Base-by-base conservation (phyloP, 306 rosid genomes). In the Quillaja saponaria region DNA sequence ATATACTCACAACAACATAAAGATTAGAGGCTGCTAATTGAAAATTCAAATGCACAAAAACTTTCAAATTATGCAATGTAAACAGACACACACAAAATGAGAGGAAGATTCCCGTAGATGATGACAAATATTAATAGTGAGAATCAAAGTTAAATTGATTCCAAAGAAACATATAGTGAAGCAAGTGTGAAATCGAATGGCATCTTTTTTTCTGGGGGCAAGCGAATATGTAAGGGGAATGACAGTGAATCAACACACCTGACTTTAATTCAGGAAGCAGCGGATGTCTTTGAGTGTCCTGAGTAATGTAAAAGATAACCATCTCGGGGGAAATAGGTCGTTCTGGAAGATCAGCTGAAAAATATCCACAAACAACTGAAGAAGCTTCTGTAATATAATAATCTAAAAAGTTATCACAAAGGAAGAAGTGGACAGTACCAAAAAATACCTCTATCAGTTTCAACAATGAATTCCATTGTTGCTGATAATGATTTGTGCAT, bases 261-360 rank as follows among this genome's bases (percentile, higher is more conserved):
- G 96, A 82, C 78, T 80, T 92, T 75, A 92, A 6, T 74, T 92
- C 95, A 39, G 85, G 87, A 73, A 91, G 96, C 11, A 91, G 78
- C 9, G 98, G 88, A 79, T 92, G 98, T 64, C 90, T 81, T 78
- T 86, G 98, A 59, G 98, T 88, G 82, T 92, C 98, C 58, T 92
- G 98, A 10, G 98, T 92, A 49, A 92, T 78, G 78, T 92, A 92
- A 78, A 88, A 88, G 77, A 82, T 58, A 14, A 88, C 87, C 87
- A 74, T 86, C 78, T 88, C 96, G 2, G 90, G 86, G 61, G 95
- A 58, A 71, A 84, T 53, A 39, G 98, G 90, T 33, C 75, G 67
- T 80, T 86, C 85, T 10, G 69, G 73, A 74, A 81, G 85, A 81
- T 88, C 90, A 64, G 53, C 98, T 92, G 74, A 69, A 64, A 58